Conservation (phyloP, 2,329 filamentous ascomycete genomes). For the Paracamarosporium sp. region DNA sequence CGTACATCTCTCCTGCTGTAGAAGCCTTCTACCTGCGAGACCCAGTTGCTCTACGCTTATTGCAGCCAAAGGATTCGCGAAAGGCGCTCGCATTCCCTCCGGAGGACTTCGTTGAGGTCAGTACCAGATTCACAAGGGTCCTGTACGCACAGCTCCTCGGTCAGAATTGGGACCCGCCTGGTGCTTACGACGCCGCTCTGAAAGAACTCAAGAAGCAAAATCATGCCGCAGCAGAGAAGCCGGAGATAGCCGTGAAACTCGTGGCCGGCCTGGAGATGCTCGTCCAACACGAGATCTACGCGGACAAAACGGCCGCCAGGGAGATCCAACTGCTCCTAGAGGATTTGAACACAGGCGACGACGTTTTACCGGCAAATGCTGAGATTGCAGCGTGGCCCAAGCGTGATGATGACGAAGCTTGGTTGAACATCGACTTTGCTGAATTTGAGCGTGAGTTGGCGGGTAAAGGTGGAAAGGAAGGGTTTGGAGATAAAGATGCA, state of each 20-base stretch:
- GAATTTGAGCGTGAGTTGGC: conserved; percentile 85
- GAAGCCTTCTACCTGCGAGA: conserved; percentile 95
- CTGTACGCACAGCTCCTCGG: conserved; percentile 90
- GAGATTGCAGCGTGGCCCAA: conserved; percentile 77
- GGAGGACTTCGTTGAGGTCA: conserved; percentile 78
- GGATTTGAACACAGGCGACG: conserved; percentile 76
- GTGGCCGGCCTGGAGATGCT: conserved; percentile 92
- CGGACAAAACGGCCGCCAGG: conserved; percentile 71
- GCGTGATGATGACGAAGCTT: conserved; percentile 82
- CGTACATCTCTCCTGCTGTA: conserved; percentile 79
- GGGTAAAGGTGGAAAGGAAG: conserved; percentile 49
- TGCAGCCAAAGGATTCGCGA: conserved; percentile 61
- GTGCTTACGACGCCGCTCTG: conserved; percentile 59
- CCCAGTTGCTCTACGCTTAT: conserved; percentile 73
- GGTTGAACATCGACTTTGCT: conserved; percentile 90
- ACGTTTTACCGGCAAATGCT: conserved; percentile 70
- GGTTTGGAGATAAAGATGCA: conserved; percentile 69
- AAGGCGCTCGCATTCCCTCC: conserved; percentile 71
- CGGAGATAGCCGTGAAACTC: conserved; percentile 85
- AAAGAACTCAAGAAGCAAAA: conserved; percentile 35
- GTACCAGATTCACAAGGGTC: conserved; percentile 83
- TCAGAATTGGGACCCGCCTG: conserved; percentile 76
- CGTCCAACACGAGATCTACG: conserved; percentile 69
- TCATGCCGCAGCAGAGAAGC: conserved; percentile 46
- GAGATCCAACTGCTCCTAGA: conserved; percentile 80